Evolutionary conservation across 2,329 filamentous ascomycete genomes (phyloP).

Genomic region (Alternaria incomplexa): DNA sequence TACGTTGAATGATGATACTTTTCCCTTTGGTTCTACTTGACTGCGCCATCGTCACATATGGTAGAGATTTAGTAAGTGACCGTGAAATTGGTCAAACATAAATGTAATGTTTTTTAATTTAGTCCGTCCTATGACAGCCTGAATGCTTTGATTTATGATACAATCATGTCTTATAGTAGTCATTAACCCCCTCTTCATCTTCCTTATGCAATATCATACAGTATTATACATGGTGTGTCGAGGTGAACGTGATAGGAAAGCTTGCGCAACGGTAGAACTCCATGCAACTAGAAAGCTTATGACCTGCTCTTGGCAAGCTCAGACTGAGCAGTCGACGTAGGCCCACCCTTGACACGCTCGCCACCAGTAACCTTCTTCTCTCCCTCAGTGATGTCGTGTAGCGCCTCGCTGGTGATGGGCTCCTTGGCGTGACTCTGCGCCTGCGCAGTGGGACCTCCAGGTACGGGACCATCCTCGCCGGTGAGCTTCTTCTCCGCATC

Average conservation of each 20-base stretch:
- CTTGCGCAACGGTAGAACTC: too few relatives aligned
- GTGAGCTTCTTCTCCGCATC: slow-evolving; percentile 40
- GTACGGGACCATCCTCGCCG: slow-evolving; percentile 24
- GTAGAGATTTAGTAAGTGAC: too few relatives aligned
- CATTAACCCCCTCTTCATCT: background rate
- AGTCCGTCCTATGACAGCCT: background rate
- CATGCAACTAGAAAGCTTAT: background rate
- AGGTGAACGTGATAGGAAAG: background rate
- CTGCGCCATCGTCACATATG: background rate
- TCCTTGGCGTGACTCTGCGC: slow-evolving; percentile 39
- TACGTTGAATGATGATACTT: background rate
- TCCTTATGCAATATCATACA: background rate
- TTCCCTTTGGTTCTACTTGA: background rate
- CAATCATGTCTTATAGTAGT: background rate
- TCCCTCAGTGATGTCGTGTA: slow-evolving; percentile 41
- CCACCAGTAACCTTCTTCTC: slow-evolving; percentile 44
- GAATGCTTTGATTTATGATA: background rate
- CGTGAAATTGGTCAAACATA: too few relatives aligned
- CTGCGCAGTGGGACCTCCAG: slow-evolving; percentile 35
- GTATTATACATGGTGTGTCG: background rate
- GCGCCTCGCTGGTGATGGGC: slow-evolving; percentile 36
- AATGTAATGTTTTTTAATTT: background rate
- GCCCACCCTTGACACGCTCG: slow-evolving; percentile 40
- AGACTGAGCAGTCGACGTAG: slow-evolving; percentile 41
- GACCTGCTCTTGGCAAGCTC: slow-evolving; percentile 37